phyloP scores from a whole-genome alignment of 163 green algal species.

The Chlorella variabilis region DNA sequence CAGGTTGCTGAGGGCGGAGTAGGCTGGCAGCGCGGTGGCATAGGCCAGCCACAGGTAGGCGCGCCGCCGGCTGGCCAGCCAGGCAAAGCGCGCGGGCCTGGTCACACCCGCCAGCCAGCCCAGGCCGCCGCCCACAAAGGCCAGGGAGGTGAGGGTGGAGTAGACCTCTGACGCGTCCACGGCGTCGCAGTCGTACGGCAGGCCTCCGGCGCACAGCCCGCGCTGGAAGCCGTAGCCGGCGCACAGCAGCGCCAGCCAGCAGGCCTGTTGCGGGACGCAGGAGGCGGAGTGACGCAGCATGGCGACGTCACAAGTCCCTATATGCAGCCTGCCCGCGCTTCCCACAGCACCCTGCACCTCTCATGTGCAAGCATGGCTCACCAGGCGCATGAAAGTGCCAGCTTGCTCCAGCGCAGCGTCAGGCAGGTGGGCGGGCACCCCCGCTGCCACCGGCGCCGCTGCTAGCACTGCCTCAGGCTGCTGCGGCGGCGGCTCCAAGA shows the following conservation, averaged over 20 bases:
- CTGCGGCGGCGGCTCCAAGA: too few species aligned
- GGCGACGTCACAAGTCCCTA: too few species aligned
- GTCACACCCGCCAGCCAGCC: constrained; percentile 9
- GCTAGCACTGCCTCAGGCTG: background rate
- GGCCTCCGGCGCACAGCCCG: background rate
- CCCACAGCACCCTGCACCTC: background rate
- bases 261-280: background rate
- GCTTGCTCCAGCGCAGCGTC: background rate
- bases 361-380: background rate
- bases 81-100: background rate
- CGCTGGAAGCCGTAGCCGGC: constrained; percentile 5
- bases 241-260: constrained; percentile 1
- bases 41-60: constrained; percentile 4
- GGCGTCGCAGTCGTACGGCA: constrained; percentile 25
- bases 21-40: background rate
- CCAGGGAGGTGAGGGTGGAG: background rate
- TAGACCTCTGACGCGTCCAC: background rate
- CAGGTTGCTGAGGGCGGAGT: constrained; percentile 10
- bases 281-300: background rate
- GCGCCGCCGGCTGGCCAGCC: background rate
- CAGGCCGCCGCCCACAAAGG: background rate
- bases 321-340: too few species aligned
- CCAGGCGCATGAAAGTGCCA: background rate
- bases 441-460: too few species aligned
- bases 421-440: background rate